Evolutionary conservation across 768 basidiomycete species (phyloP), one percentile per base, ranked within the genome.

Genomic region (Gymnopilus dilepis): DNA sequence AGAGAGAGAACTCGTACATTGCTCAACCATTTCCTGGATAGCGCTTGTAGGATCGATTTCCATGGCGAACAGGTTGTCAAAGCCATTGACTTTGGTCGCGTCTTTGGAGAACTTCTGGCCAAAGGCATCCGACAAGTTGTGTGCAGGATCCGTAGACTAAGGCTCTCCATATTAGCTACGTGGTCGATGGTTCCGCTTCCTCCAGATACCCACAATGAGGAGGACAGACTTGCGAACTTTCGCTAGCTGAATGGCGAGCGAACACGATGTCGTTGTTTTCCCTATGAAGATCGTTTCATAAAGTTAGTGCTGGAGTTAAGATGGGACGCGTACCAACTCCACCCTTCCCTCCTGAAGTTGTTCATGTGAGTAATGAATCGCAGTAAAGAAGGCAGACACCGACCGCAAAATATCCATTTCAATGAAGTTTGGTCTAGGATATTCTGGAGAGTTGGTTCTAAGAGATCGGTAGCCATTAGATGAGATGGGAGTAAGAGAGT

Each of bases 61-160:
- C 97, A 99, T 99, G 3, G 97, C 97, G 71, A 76, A 97, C 43
- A 99, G 85, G 78, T 99, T 99, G 62, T 92, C 88, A 69, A 98
- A 98, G 8, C 97, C 97, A 70, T 97, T 97, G 56, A 99, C 97
- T 76, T 92, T 93, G 7, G 95, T 99, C 31, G 97, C 97, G 73
- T 99, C 97, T 72, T 99, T 99, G 62, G 93, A 94, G 79, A 99
- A 99, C 80, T 99, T 99, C 73, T 99, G 97, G 21, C 94, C 93
- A 74, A 99, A 99, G 15, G 97, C 95, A 77, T 99, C 97, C 9
- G 96, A 98, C 41, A 99, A 80, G 76, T 99, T 99, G 82, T 99
- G 97, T 37, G 97, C 97, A n/a, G 97, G 97, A 77, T 99, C 97
- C 7, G 97, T 99, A 7, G 97, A 98, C 95, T 97, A 62, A 51